phyloP scores from a whole-genome alignment of 163 green algal species.

The Scenedesmus sp. region DNA sequence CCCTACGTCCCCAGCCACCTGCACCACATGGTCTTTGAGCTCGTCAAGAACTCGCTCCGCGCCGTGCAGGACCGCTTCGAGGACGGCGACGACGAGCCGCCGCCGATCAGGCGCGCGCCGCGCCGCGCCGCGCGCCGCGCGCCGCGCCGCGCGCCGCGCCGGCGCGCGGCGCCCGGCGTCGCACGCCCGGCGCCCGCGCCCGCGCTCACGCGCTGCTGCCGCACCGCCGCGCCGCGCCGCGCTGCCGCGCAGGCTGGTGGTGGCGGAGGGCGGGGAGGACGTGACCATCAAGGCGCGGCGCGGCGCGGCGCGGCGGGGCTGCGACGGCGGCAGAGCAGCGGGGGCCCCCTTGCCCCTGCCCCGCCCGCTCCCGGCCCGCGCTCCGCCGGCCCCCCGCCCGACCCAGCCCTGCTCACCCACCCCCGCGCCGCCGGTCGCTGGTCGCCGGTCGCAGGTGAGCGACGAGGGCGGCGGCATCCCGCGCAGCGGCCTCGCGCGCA shows the following conservation, averaged over 20 bases:
- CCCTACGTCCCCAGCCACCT: constrained; percentile 97
- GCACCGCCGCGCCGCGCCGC: neutral
- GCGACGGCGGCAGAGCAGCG: no score
- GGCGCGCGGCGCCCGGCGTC: no score
- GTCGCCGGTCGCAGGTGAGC: constrained; percentile 86
- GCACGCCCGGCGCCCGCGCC: no score
- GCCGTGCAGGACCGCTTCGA: constrained; percentile 91
- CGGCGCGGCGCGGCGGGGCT: no score
- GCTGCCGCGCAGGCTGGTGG: constrained; percentile 73
- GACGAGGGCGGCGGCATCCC: constrained; percentile 98
- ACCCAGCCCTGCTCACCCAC: neutral
- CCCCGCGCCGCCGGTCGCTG: neutral
- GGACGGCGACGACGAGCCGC: constrained; percentile 76
- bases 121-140: no score
- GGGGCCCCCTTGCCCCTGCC: no score
- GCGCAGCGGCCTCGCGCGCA: constrained; percentile 88
- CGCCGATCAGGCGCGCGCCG: constrained; percentile 73
- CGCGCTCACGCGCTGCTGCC: no score
- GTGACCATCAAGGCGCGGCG: constrained; percentile 99
- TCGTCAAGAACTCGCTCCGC: constrained; percentile 89
- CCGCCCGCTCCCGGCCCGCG: neutral
- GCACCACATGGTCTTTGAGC: constrained; percentile 87
- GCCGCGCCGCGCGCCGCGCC: no score
- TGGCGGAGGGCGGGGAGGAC: constrained; percentile 97
- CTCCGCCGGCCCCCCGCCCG: neutral